Percentiles rank a stretch among this genome's conserved stretches.
Conservation (phyloP, 345 rosid genomes). For the Draba incana region DNA sequence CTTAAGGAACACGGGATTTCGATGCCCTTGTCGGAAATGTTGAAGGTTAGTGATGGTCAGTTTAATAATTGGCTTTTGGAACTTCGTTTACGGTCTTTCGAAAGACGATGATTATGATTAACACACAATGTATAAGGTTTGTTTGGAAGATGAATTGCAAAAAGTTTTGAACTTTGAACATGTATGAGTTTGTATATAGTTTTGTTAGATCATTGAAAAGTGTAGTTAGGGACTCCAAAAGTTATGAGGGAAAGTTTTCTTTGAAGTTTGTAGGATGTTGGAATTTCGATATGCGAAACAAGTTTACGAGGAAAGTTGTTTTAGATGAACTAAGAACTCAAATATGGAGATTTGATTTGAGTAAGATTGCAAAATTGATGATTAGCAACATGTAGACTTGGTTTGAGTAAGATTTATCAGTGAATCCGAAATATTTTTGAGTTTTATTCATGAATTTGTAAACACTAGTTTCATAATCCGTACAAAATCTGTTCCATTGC, state of each 20-base stretch:
- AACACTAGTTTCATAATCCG: too few relatives aligned
- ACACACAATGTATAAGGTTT: too few relatives aligned
- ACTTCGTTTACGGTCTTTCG: constrained; percentile 49
- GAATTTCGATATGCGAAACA: neutral
- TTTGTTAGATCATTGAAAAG: neutral
- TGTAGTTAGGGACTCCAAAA: neutral
- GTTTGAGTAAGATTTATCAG: too few relatives aligned
- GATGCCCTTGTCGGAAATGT: constrained; percentile 70
- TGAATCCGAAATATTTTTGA: too few relatives aligned
- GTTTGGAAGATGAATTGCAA: too few relatives aligned
- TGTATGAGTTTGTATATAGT: constrained; percentile 14
- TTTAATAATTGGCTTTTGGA: constrained; percentile 61
- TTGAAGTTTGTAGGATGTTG: neutral
- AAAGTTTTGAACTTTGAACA: too few relatives aligned
- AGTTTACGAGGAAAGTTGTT: neutral
- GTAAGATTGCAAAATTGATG: neutral
- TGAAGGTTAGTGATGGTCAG: constrained; percentile 83
- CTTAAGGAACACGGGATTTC: constrained; percentile 57
- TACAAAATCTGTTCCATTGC: too few relatives aligned
- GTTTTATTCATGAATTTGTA: too few relatives aligned
- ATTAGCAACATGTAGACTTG: neutral
- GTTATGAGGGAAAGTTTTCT: constrained; percentile 4
- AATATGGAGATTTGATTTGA: neutral
- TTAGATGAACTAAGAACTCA: too few relatives aligned
- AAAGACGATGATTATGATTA: constrained; percentile 28